Base-by-base conservation (phyloP, 331 rosid species). In the Rosa hybrid region DNA sequence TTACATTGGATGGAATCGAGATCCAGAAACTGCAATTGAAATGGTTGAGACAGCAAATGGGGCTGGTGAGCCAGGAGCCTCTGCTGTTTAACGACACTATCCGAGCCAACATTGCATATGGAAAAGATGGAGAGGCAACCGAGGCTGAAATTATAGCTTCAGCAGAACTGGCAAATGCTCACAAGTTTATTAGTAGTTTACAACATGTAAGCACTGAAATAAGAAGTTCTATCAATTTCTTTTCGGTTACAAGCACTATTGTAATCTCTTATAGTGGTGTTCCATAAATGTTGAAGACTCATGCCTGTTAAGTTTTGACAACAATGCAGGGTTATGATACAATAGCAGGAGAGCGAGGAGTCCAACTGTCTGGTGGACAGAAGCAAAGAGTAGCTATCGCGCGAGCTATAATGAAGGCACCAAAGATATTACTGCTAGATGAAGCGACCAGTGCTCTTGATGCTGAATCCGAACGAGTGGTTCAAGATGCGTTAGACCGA, bases 391-490 rank as follows among this genome's bases (percentile, higher is more conserved):
- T 92, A 69, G 97, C 97, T 1, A 90, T 92, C 18, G 97, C 94
- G 27, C 82, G 97, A 77, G 94, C 97, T 8, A 90, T 90, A 34
- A 50, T 92, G 71, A 89, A 90, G 84, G 78, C 87, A 34, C 94
- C 94, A 0, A 89, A 77, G 78, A 85, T 92, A 45, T 80, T 90
- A 41, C 78, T 92, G 12, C 86, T 92, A 20, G 97, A 92, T 65
- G 94, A 92, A 83, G 97, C 97, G 1, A 92, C 94, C 0, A 90
- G 93, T 89, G 98, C 98, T 17, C 86, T 93, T 9, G 96, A 93
- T 80, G 92, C 96, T 2, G 96, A 91, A 67, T 90, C 94, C 0
- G 97, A 92, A 77, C 79, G 90, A n/a, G 68, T 87, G 11, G 97
- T 92, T 81, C 97, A 90, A 57, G 89, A 87, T 71, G 92, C 97